Percentiles rank a stretch among this genome's conserved stretches.
Conservation (phyloP, 257 asterid species). For the Handroanthus guayacan region DNA sequence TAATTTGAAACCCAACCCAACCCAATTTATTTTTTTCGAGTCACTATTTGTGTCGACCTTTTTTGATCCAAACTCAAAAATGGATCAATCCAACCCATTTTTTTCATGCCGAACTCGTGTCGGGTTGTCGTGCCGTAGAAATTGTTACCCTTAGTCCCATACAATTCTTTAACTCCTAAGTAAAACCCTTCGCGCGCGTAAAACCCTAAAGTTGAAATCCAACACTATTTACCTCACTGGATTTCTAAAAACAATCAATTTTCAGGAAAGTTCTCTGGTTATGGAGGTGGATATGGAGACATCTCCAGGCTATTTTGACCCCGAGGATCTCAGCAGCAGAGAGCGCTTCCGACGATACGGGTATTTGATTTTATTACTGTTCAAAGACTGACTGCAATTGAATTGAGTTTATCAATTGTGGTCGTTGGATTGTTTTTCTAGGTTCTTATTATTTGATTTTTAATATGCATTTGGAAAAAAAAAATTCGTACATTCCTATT, state of each 20-base stretch:
- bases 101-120: no score
- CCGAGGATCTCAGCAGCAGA: constrained; percentile 74
- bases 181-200: constrained; percentile 56
- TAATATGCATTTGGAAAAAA: background rate
- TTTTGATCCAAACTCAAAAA: no score
- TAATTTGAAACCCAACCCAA: no score
- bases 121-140: no score
- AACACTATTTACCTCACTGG: background rate
- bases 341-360: constrained; percentile 96
- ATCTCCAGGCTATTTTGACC: constrained; percentile 75
- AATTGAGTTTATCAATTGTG: constrained; percentile 2
- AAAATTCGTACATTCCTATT: constrained; percentile 9
- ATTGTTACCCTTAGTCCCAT: no score
- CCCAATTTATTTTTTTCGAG: no score
- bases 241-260: background rate
- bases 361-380: constrained; percentile 42
- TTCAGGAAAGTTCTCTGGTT: constrained; percentile 18
- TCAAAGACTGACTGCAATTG: background rate
- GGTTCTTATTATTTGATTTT: background rate
- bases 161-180: background rate
- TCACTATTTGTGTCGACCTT: no score
- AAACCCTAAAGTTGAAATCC: constrained; percentile 43
- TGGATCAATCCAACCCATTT: no score
- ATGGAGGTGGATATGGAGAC: constrained; percentile 81
- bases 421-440: background rate